These are phyloP conservation scores for Acacia confusa DNA, from an alignment of 306 rosid genomes.

Conservation along the genomic window DNA sequence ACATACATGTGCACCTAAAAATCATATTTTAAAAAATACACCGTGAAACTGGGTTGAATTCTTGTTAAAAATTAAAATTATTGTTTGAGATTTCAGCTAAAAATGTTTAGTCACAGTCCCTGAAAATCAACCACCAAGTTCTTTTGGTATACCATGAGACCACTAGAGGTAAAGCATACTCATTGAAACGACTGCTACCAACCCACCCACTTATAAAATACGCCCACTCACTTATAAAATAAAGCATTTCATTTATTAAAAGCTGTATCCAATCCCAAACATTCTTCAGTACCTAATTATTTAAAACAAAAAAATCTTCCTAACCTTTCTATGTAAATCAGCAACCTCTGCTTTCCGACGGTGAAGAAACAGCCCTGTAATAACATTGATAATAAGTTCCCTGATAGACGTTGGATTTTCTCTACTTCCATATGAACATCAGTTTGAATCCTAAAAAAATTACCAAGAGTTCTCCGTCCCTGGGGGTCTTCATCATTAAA, in stretches of 20 bases:
- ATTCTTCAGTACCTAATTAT: slow-evolving; percentile 5
- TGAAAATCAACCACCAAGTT: background rate
- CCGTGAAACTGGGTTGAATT: slow-evolving; percentile 8
- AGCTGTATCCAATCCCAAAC: slow-evolving; percentile 7
- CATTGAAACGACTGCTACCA: background rate
- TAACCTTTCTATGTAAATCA: slow-evolving; percentile 66
- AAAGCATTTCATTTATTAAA: slow-evolving; percentile 22
- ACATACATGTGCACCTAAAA: slow-evolving; percentile 84
- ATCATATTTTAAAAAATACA: background rate
- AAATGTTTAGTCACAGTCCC: background rate
- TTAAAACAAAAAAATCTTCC: slow-evolving; percentile 28
- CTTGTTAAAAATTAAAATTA: background rate
- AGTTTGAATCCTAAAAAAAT: slow-evolving; percentile 25
- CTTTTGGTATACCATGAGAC: background rate
- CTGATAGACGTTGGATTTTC: slow-evolving; percentile 13
- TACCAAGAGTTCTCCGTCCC: slow-evolving; percentile 94
- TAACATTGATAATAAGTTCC: slow-evolving; percentile 34
- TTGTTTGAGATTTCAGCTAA: background rate
- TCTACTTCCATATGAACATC: slow-evolving; percentile 18
- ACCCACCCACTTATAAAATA: slow-evolving; percentile 13
- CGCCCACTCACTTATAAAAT: background rate
- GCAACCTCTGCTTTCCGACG: slow-evolving; percentile 74
- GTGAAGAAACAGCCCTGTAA: slow-evolving; percentile 92
- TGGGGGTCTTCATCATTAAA: slow-evolving; percentile 94
- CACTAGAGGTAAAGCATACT: background rate